Evolutionary conservation across 495 filamentous ascomycete species (phyloP), one percentile per base, ranked within the genome.

Genomic region (Tuber aestivum): DNA sequence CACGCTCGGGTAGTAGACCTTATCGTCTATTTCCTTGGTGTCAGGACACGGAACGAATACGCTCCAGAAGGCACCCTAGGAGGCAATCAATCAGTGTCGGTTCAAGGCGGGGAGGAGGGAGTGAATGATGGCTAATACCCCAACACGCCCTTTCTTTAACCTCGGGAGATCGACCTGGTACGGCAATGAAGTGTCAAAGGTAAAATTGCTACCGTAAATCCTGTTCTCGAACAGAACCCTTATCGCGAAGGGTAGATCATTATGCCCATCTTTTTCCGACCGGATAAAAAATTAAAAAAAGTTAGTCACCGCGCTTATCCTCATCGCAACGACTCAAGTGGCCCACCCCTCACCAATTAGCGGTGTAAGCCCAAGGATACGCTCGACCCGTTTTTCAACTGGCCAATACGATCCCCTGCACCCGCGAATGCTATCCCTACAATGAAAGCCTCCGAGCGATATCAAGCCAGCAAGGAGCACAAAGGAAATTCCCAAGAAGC

Each of bases 1-100:
- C 14, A 97, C 89, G 45, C 45, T 69, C 23, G n/a, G 32, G 48
- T 35, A 40, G 79, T 97, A 97, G 77, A 89, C 92, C 69, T 86
- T 87, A 80, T 93, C 88, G 0, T 91, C 91, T 77, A 92, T 90
- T 0, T 84, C 85, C 65, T 88, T 87, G 75, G 94, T 87, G n/a
- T 82, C 81, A 0, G 95, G 93, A 83, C 95, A 98, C 0, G 87
- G 88, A 37, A 92, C 88, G 80, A 87, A 98, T 23, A 94, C 93
- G 83, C 92, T 94, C 95, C 95, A 99, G 83, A 99, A 97, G 12
- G 92, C 90, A 40, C 94, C 92, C 74, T 70, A 20, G 56, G 50
- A 69, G 35, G 35, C 18, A 23, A 27, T 41, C 10, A 40, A 40
- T 41, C 45, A 9, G 20, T 70, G 20, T 35, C 6, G 10, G 16